phyloP scores from a whole-genome alignment of 2,329 filamentous ascomycete genomes.

The Hypoxylon sp. region DNA sequence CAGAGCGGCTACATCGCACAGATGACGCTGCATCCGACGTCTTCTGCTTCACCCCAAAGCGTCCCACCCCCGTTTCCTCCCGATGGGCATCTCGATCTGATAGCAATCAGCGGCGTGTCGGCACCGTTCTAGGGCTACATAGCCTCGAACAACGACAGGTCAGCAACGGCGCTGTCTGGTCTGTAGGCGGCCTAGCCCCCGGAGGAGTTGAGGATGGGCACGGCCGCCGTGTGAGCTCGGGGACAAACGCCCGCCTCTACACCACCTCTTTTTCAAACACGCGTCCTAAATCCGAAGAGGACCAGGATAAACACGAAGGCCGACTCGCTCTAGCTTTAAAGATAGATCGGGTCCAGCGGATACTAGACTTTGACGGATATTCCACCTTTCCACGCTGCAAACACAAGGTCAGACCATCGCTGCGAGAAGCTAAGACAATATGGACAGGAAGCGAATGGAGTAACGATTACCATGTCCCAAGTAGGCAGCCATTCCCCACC shows the following conservation, averaged over 20 bases:
- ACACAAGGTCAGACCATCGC: slow-evolving; percentile 46
- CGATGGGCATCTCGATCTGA: slow-evolving; percentile 52
- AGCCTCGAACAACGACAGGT: slow-evolving; percentile 63
- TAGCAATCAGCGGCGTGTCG: slow-evolving; percentile 46
- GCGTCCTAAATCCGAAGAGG: slow-evolving; percentile 66
- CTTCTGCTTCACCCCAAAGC: slow-evolving; percentile 58
- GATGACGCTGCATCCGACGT: slow-evolving; percentile 60
- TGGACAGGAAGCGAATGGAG: slow-evolving; percentile 63
- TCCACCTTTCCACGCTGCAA: slow-evolving; percentile 53
- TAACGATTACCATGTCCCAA: slow-evolving; percentile 47
- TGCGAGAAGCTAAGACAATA: slow-evolving; percentile 54
- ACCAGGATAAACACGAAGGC: slow-evolving; percentile 77
- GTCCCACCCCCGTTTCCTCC: slow-evolving; percentile 49
- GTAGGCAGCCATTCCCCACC: slow-evolving; percentile 34
- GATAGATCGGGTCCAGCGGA: slow-evolving; percentile 77
- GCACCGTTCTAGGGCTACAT: slow-evolving; percentile 52
- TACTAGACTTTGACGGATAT: slow-evolving; percentile 70
- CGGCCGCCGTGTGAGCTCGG: slow-evolving; percentile 75
- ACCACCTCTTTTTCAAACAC: slow-evolving; percentile 64
- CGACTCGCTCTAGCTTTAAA: slow-evolving; percentile 85
- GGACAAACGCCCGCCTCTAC: slow-evolving; percentile 79
- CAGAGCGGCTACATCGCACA: slow-evolving; percentile 63
- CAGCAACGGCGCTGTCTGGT: slow-evolving; percentile 81
- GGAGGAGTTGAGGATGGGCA: slow-evolving; percentile 73
- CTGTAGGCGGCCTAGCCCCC: slow-evolving; percentile 79